Evolutionary conservation across 2,329 filamentous ascomycete genomes (phyloP), one percentile per base, ranked within the genome.

Genomic region (Monosporascus sp.): DNA sequence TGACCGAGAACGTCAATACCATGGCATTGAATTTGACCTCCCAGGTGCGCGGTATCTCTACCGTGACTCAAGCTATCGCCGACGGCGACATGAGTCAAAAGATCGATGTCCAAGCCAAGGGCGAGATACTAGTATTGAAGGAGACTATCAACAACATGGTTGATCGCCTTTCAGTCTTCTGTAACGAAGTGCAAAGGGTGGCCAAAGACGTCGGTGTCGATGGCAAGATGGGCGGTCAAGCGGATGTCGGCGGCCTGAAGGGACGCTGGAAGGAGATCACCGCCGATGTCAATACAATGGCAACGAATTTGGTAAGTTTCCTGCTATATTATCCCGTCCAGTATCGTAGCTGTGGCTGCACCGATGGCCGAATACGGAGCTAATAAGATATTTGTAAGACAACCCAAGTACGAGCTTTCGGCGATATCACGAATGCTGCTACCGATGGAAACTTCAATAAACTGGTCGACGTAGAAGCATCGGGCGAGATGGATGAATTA

Each of bases 61-160:
- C 91, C 53, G 92, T 96, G 65, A 96, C 91, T 1, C 91, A 96
- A 71, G 91, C 92, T 60, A 96, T 96, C 71, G 92, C 92, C 60
- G 91, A 94, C 67, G 93, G 93, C 66, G 90, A 97, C 73, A 90
- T 97, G 83, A 95, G 89, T 71, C 89, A 92, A 71, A 94, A 94
- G 74, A 96, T 97, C 64, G 89, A 96, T 60, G 93, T 97, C 7
- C 88, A 96, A 64, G 93, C 93, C 51, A 91, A 93, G 71, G 93
- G 93, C 72, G 93, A 97, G 72, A 96, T 97, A 59, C 82, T 94
- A 59, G 87, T 96, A 3, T 76, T 97, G 50, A 97, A 97, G 69
- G 90, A 95, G 67, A 97, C 93, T 44, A 96, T 97, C 76, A 97
- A 97, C 70, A 93, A 97, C 84, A 97, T 97, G 93, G 93, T 97